These are phyloP conservation scores for Rubia tinctorum DNA, from an alignment of 305 asterid species.

Conservation along the genomic window DNA sequence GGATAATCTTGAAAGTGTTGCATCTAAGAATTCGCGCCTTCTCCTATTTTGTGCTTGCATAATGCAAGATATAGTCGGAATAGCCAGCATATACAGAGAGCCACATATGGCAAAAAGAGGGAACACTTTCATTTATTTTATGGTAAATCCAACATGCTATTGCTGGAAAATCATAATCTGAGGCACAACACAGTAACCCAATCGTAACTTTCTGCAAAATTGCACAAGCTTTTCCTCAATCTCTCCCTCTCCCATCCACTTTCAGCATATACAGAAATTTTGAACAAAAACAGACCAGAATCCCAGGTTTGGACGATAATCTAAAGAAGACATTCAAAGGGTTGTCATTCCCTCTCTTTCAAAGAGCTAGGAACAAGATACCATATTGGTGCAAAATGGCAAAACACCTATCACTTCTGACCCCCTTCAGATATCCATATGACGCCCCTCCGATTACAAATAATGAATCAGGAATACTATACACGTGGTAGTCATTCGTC, in stretches of 20 bases:
- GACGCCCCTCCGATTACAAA: background rate
- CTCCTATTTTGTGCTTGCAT: background rate
- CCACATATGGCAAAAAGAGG: background rate
- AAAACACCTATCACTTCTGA: background rate
- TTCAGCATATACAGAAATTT: background rate
- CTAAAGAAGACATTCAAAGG: background rate
- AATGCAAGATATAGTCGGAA: background rate
- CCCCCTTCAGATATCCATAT: too few species aligned
- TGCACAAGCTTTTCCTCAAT: background rate
- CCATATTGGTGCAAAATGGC: background rate
- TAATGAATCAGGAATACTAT: constrained; percentile 6
- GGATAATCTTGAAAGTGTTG: background rate
- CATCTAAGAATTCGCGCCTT: background rate
- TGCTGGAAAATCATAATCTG: background rate
- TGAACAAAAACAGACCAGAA: background rate
- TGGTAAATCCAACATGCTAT: background rate
- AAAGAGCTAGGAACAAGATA: background rate
- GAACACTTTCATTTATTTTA: background rate
- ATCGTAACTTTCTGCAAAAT: constrained; percentile 3
- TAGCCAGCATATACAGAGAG: background rate
- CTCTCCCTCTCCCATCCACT: background rate
- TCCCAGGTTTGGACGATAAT: background rate
- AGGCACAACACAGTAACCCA: background rate
- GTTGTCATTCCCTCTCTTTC: background rate
- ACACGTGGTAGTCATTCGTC: background rate